phyloP scores from a whole-genome alignment of 371 early-diverging fungal species.

The Mortierella sp. region DNA sequence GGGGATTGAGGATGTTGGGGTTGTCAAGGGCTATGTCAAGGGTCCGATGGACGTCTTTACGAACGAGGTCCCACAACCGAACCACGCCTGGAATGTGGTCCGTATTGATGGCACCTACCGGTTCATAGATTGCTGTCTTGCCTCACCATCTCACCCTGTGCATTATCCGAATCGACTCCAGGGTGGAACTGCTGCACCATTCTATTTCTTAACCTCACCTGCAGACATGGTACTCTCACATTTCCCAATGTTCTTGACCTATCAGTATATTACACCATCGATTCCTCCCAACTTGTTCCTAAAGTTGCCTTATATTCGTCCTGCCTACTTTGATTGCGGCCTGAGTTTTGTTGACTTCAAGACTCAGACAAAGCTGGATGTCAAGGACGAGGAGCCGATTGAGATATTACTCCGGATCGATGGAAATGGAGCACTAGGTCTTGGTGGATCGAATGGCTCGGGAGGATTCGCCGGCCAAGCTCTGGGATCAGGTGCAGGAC shows the following conservation, averaged over 20 bases:
- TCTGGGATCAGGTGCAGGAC: background rate
- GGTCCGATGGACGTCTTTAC: slow-evolving; percentile 53
- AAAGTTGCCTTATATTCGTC: slow-evolving; percentile 46
- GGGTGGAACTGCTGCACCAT: slow-evolving; percentile 23
- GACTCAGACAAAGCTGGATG: slow-evolving; percentile 30
- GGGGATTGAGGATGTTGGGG: slow-evolving; percentile 61
- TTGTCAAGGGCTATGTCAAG: slow-evolving; percentile 66
- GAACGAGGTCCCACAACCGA: slow-evolving; percentile 52
- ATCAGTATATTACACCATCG: slow-evolving; percentile 50
- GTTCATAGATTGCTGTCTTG: slow-evolving; percentile 71
- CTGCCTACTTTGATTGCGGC: slow-evolving; percentile 50
- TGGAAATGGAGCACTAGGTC: slow-evolving; percentile 13
- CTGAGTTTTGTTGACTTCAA: slow-evolving; percentile 47
- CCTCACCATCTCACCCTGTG: slow-evolving; percentile 53
- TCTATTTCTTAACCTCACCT: slow-evolving; percentile 52
- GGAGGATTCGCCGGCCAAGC: background rate
- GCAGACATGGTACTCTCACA: slow-evolving; percentile 43
- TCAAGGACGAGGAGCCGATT: slow-evolving; percentile 44
- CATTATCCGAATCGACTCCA: slow-evolving; percentile 47
- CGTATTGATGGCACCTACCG: slow-evolving; percentile 70
- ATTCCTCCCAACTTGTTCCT: slow-evolving; percentile 40
- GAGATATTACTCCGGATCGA: slow-evolving; percentile 49
- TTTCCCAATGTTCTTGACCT: slow-evolving; percentile 37
- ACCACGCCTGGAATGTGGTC: slow-evolving; percentile 73
- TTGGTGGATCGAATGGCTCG: background rate